phyloP scores from a whole-genome alignment of 352 stramenopile genomes.

The Phytophthora pistaciae region DNA sequence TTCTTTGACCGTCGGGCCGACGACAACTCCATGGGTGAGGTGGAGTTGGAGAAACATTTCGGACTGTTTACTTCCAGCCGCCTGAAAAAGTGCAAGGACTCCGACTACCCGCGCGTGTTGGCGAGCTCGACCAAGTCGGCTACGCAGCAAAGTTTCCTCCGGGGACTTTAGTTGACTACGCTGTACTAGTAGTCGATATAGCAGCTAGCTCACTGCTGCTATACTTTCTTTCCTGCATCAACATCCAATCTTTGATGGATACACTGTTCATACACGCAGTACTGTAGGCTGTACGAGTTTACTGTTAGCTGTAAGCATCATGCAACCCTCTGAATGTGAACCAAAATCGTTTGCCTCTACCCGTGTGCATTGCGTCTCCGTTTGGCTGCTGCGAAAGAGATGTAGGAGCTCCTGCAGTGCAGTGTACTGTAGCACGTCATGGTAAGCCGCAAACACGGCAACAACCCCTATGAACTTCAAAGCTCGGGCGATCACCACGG shows the following conservation, averaged over 20 bases:
- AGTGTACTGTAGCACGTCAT: no score
- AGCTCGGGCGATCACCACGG: no score
- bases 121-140: not conserved
- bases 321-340: not conserved
- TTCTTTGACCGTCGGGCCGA: slow-evolving; percentile 62
- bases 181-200: not conserved
- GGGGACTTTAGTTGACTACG: not conserved
- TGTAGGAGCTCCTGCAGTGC: no score
- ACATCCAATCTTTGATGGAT: not conserved
- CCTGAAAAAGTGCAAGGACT: slow-evolving; percentile 35
- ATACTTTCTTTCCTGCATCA: not conserved
- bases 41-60: slow-evolving; percentile 57
- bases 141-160: not conserved
- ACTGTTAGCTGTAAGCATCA: not conserved
- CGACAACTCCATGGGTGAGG: slow-evolving; percentile 36
- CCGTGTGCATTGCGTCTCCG: not conserved
- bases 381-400: no score
- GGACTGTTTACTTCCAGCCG: slow-evolving; percentile 18
- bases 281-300: not conserved
- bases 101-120: slow-evolving; percentile 21
- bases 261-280: not conserved
- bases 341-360: not conserved
- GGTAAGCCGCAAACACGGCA: no score
- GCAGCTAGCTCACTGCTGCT: not conserved
- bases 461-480: no score